phyloP scores from a whole-genome alignment of 805 yeast genomes.

The Teunomyces pallodes region DNA sequence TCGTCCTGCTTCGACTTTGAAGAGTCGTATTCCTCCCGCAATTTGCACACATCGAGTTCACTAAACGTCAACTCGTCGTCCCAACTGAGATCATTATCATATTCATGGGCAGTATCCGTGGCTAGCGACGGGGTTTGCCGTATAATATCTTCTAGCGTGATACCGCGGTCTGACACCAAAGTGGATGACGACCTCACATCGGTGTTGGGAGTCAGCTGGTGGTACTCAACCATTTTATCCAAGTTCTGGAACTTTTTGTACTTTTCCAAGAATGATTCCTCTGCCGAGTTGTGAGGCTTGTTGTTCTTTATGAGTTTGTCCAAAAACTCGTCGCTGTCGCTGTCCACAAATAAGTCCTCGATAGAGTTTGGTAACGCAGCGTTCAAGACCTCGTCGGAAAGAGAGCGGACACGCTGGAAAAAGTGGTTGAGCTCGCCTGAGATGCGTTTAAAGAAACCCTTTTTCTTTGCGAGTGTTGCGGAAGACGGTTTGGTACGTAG shows the following conservation, averaged over 20 bases:
- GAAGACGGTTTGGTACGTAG: constrained; percentile 2
- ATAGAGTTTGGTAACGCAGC: constrained; percentile 43
- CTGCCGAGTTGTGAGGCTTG: constrained; percentile 24
- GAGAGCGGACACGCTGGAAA: constrained; percentile 30
- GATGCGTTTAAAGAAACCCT: constrained; percentile 36
- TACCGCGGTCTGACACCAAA: constrained; percentile 10
- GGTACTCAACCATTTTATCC: constrained; percentile 28
- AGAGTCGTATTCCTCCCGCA: constrained; percentile 33
- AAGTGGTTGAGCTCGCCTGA: constrained; percentile 37
- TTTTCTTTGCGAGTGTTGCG: constrained; percentile 10
- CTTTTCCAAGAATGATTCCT: constrained; percentile 31
- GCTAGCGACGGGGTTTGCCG: constrained; percentile 17
- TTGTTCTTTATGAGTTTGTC: constrained; percentile 18
- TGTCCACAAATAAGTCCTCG: constrained; percentile 48
- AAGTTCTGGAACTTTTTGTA: constrained; percentile 30
- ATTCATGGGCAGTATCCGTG: constrained; percentile 12
- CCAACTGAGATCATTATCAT: constrained; percentile 9
- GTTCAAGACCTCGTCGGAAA: constrained; percentile 49
- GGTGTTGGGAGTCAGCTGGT: constrained; percentile 12
- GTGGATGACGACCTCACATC: constrained; percentile 13
- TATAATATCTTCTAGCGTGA: constrained; percentile 18
- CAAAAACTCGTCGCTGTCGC: constrained; percentile 29
- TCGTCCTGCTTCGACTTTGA: constrained; percentile 9
- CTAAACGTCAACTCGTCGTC: constrained; percentile 15
- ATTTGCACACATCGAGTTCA: constrained; percentile 24